Evolutionary conservation across 306 rosid species (phyloP).

Genomic region (Abrus pulchellus): DNA sequence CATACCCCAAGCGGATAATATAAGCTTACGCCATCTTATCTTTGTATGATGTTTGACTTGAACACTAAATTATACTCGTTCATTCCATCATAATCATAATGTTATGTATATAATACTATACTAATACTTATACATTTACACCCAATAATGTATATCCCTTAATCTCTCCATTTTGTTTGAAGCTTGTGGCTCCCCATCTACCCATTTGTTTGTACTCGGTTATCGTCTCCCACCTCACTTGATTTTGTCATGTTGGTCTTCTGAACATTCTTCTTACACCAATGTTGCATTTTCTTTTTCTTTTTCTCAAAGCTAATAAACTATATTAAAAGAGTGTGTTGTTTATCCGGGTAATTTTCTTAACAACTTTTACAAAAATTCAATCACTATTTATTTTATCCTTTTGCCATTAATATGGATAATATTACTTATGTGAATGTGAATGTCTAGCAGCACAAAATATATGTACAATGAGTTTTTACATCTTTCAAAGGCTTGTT

Average conservation of each 20-base stretch:
- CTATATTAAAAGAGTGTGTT: not conserved
- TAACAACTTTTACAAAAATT: too few species aligned
- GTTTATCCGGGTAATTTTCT: not conserved
- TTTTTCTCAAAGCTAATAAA: not conserved
- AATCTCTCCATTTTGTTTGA: not conserved
- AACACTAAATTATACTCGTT: constrained; percentile 1
- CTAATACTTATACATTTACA: too few species aligned
- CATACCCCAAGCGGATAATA: not conserved
- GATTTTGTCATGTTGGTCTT: not conserved
- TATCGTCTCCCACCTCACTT: not conserved
- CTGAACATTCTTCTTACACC: too few species aligned
- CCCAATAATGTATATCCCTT: not conserved
- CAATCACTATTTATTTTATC: not conserved
- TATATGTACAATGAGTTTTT: too few species aligned
- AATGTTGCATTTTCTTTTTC: not conserved
- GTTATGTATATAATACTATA: not conserved
- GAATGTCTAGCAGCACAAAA: too few species aligned
- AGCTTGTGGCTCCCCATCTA: not conserved
- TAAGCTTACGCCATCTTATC: constrained; percentile 15
- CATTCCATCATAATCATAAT: constrained; percentile 10
- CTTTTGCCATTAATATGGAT: too few species aligned
- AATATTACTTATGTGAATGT: too few species aligned
- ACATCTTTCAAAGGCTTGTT: too few species aligned
- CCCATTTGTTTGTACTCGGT: not conserved
- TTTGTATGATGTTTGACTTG: constrained; percentile 1